phyloP scores from a whole-genome alignment of 2,329 filamentous ascomycete genomes.

The Sclerotinia spermophila region DNA sequence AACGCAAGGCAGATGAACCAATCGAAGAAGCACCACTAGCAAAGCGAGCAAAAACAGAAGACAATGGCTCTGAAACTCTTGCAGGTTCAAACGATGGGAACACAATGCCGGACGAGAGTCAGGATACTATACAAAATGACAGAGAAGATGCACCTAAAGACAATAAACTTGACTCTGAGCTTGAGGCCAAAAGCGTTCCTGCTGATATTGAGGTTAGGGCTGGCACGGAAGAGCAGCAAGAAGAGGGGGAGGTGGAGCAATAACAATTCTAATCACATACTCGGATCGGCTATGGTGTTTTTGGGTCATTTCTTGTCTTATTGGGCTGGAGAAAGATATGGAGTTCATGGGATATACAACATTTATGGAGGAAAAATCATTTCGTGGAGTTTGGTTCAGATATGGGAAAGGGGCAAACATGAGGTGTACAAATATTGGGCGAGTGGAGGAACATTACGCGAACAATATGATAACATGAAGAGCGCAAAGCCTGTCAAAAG shows the following conservation, averaged over 20 bases:
- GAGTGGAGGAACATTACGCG: background rate
- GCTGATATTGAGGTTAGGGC: background rate
- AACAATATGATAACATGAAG: background rate
- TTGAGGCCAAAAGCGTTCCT: background rate
- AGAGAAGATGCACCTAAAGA: background rate
- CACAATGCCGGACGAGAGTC: background rate
- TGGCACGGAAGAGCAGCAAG: background rate
- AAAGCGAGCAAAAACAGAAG: conserved; percentile 10
- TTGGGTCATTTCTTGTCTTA: conserved; percentile 2
- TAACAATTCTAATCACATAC: background rate
- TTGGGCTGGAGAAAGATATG: conserved; percentile 2
- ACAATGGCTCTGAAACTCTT: background rate
- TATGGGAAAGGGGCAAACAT: background rate
- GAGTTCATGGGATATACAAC: conserved; percentile 1
- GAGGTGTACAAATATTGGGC: conserved; percentile 3
- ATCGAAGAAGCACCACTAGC: background rate
- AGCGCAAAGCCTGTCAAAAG: background rate
- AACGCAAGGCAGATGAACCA: conserved; percentile 17
- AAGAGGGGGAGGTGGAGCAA: conserved; percentile 11
- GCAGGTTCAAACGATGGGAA: background rate
- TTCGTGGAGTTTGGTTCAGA: conserved; percentile 1
- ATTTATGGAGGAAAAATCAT: background rate
- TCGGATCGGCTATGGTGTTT: background rate
- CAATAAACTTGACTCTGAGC: background rate
- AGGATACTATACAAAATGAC: background rate